Evolutionary conservation across 2,329 filamentous ascomycete genomes (phyloP).

Genomic region (Claviceps pazoutovae): DNA sequence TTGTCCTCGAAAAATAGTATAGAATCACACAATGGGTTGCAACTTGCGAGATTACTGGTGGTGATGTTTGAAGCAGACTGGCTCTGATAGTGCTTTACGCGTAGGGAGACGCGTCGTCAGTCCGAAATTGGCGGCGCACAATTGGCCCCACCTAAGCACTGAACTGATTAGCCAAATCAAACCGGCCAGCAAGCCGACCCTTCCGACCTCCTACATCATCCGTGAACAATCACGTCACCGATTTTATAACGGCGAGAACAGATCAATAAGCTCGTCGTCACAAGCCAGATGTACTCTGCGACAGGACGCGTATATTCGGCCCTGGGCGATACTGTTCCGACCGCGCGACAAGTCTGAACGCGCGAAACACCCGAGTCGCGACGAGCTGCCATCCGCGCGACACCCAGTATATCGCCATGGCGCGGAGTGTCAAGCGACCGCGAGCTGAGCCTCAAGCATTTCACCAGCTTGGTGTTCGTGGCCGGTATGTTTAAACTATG

Average conservation of each 20-base stretch:
- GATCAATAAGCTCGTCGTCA: background rate
- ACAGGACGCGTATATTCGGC: background rate
- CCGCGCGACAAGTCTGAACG: background rate
- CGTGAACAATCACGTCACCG: background rate
- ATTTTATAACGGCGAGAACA: background rate
- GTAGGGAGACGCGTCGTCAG: slow-evolving; percentile 8
- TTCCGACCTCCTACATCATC: background rate
- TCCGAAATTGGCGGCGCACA: background rate
- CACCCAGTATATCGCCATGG: slow-evolving; percentile 13
- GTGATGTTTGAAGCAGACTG: background rate
- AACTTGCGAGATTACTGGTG: background rate
- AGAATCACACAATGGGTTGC: background rate
- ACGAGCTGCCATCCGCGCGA: background rate
- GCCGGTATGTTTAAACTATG: slow-evolving; percentile 20
- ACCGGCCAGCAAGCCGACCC: background rate
- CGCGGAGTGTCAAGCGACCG: slow-evolving; percentile 18
- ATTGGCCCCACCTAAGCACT: background rate
- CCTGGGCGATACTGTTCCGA: background rate
- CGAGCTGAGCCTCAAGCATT: slow-evolving; percentile 16
- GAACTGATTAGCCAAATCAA: background rate
- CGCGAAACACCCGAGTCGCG: background rate
- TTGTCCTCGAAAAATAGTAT: background rate
- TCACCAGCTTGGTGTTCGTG: slow-evolving; percentile 21
- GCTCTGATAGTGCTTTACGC: slow-evolving; percentile 1
- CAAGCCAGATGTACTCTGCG: background rate